Conservation (phyloP, 2,329 filamentous ascomycete genomes). For the Diatrype stigma region DNA sequence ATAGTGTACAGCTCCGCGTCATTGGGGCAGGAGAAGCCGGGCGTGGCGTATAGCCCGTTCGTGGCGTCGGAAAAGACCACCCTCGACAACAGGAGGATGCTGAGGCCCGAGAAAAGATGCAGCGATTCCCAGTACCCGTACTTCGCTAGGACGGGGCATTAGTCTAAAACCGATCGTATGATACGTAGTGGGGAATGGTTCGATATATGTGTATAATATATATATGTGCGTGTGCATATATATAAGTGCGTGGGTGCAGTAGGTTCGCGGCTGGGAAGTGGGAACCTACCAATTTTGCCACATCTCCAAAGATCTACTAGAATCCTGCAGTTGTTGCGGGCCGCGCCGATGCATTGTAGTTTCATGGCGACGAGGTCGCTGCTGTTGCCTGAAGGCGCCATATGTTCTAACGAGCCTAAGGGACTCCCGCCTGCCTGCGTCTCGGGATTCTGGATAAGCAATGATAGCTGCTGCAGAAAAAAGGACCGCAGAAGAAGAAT, state of each 20-base stretch:
- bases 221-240: too few species aligned
- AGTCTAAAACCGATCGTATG: too few species aligned
- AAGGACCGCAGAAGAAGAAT: neutral
- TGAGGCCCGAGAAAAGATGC: slow-evolving; percentile 20
- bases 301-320: neutral
- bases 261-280: neutral
- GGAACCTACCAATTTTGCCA: neutral
- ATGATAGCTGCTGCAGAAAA: neutral
- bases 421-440: neutral
- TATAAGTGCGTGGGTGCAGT: slow-evolving; percentile 6
- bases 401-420: neutral
- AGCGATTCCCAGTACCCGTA: slow-evolving; percentile 22
- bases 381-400: neutral
- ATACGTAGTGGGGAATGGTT: neutral
- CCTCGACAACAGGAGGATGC: slow-evolving; percentile 13
- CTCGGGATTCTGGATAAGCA: neutral
- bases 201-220: too few species aligned
- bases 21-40: neutral
- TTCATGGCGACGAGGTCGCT: neutral
- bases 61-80: neutral
- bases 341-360: neutral
- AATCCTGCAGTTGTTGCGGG: neutral
- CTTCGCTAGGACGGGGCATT: neutral
- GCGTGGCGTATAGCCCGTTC: neutral
- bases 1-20: slow-evolving; percentile 4